These are phyloP conservation scores for Pyrenochaeta sp. DNA, from an alignment of 2,329 filamentous ascomycete species.

Conservation along the genomic window DNA sequence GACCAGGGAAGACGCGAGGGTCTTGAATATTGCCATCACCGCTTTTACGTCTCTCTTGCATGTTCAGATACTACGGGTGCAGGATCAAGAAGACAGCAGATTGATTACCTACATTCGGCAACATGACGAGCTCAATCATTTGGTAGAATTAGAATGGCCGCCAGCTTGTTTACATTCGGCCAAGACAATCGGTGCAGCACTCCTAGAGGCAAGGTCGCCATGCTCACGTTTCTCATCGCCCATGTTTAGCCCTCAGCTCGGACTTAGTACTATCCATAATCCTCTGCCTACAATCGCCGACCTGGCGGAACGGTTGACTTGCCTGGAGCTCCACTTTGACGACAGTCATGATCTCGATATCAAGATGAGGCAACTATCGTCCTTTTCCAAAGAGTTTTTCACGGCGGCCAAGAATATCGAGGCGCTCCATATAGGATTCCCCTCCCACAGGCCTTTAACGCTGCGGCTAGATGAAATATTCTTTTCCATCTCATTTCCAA, in stretches of 20 bases:
- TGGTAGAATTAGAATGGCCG: slow-evolving; percentile 66
- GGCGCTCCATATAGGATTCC: slow-evolving; percentile 70
- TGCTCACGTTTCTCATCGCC: slow-evolving; percentile 68
- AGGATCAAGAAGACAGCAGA: slow-evolving; percentile 65
- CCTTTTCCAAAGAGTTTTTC: slow-evolving; percentile 66
- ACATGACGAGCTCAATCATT: slow-evolving; percentile 54
- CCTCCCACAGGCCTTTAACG: slow-evolving; percentile 62
- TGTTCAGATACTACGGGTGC: slow-evolving; percentile 68
- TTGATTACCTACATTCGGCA: slow-evolving; percentile 61
- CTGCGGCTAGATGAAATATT: slow-evolving; percentile 68
- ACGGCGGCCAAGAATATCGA: slow-evolving; percentile 66
- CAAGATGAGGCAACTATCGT: slow-evolving; percentile 65
- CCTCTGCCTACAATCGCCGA: slow-evolving; percentile 58
- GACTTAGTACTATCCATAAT: slow-evolving; percentile 58
- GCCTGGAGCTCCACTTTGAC: slow-evolving; percentile 70
- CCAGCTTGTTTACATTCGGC: slow-evolving; percentile 69
- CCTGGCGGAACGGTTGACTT: slow-evolving; percentile 65
- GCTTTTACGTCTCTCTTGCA: slow-evolving; percentile 69
- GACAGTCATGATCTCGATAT: slow-evolving; percentile 64
- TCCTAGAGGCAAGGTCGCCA: slow-evolving; percentile 63
- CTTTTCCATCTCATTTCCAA: slow-evolving; percentile 67
- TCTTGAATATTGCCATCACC: slow-evolving; percentile 62
- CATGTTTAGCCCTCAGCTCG: slow-evolving; percentile 68
- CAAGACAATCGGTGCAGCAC: slow-evolving; percentile 64
- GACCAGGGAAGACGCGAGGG: slow-evolving; percentile 58